Percentiles rank a stretch among this genome's conserved stretches.
Evolutionary conservation across 2,329 filamentous ascomycete species (phyloP).

Genomic region (Thyridium curvatum): DNA sequence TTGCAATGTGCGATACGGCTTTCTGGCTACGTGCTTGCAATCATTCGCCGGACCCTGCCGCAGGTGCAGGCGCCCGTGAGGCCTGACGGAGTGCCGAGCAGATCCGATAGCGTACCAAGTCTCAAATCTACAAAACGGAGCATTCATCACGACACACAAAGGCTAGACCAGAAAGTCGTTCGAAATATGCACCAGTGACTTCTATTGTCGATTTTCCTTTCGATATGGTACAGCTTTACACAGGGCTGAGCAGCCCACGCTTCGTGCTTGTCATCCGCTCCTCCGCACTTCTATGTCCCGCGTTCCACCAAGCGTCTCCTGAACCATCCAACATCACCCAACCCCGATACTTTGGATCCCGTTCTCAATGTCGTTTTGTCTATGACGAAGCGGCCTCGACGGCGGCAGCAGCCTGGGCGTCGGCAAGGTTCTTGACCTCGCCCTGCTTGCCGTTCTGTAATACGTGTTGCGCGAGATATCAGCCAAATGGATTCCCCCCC

Average conservation of each 20-base stretch:
- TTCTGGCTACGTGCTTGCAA: too few species aligned
- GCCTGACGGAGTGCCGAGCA: too few species aligned
- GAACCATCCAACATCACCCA: background rate
- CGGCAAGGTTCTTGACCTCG: conserved; percentile 67
- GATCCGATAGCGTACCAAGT: too few species aligned
- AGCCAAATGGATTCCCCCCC: too few species aligned
- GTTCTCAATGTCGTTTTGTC: conserved; percentile 1
- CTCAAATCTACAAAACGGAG: too few species aligned
- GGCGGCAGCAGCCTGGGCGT: conserved; percentile 40
- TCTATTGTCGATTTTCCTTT: background rate
- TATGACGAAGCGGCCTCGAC: conserved; percentile 20
- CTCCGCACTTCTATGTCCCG: background rate
- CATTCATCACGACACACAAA: background rate
- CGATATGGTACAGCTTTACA: conserved; percentile 6
- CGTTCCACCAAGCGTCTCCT: background rate
- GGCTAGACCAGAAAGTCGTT: background rate
- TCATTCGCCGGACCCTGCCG: too few species aligned
- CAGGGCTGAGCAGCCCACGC: background rate
- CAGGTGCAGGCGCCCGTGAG: too few species aligned
- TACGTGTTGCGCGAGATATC: conserved; percentile 16
- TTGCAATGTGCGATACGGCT: too few species aligned
- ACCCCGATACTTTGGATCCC: conserved; percentile 6
- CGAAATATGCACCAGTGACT: background rate
- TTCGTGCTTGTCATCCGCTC: background rate
- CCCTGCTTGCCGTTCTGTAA: conserved; percentile 92